Evolutionary conservation across 106 monocot genomes (phyloP).

Genomic region (Apostasia ramifera): DNA sequence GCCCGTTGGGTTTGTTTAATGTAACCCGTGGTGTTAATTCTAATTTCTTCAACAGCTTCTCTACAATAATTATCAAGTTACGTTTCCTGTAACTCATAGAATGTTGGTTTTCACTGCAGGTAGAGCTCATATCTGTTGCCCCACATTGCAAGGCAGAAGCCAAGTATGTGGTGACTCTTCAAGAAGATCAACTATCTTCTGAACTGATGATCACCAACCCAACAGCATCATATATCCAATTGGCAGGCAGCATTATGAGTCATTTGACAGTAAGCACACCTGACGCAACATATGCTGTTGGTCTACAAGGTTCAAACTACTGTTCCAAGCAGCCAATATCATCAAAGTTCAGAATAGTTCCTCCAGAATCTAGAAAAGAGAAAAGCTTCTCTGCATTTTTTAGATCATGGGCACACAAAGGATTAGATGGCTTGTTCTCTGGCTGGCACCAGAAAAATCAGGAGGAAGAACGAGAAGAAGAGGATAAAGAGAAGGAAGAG

Average conservation of each 20-base stretch:
- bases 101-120: conserved; percentile 13
- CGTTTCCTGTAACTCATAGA: neutral
- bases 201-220: conserved; percentile 47
- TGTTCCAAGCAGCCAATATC: conserved; percentile 14
- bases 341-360: conserved; percentile 59
- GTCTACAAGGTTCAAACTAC: conserved; percentile 72
- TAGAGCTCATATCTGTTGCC: conserved; percentile 48
- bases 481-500: conserved; percentile 44
- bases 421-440: conserved; percentile 27
- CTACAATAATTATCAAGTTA: neutral
- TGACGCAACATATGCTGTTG: conserved; percentile 64
- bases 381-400: neutral
- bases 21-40: no score
- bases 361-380: conserved; percentile 19
- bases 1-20: no score
- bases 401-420: conserved; percentile 23
- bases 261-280: conserved; percentile 89
- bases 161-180: conserved; percentile 48
- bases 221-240: conserved; percentile 27
- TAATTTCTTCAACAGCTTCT: no score
- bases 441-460: conserved; percentile 10
- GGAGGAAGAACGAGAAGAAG: neutral
- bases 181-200: conserved; percentile 34
- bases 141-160: conserved; percentile 35
- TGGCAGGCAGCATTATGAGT: conserved; percentile 44